phyloP scores from a whole-genome alignment of 257 asterid genomes.

The Rhazya stricta region DNA sequence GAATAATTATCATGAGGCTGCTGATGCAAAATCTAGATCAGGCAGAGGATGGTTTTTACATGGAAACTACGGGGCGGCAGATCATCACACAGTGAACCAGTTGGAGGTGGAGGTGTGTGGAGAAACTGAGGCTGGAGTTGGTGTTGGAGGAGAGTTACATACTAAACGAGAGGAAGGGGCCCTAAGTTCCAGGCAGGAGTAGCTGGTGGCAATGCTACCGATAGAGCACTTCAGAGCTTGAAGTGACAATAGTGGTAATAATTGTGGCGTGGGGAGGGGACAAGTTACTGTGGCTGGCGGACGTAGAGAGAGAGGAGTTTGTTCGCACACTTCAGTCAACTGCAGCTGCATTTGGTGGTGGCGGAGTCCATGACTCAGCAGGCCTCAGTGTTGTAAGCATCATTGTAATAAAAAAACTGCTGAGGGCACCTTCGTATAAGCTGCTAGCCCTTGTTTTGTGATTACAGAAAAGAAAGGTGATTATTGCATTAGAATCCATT shows the following conservation, averaged over 20 bases:
- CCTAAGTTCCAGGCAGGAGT: background rate
- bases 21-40: background rate
- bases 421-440: background rate
- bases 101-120: background rate
- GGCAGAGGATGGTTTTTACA: background rate
- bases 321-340: background rate
- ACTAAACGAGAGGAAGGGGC: background rate
- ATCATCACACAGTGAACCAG: background rate
- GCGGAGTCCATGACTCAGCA: background rate
- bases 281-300: background rate
- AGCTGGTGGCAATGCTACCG: background rate
- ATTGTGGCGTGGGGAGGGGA: background rate
- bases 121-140: background rate
- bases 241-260: too few species aligned
- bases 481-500: background rate
- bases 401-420: background rate
- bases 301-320: background rate
- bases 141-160: background rate
- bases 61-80: background rate
- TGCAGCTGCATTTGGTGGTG: background rate
- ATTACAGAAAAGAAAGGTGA: background rate
- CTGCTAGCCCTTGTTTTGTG: background rate
- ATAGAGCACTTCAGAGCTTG: too few species aligned
- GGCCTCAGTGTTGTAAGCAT: background rate
- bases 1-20: background rate